These are phyloP conservation scores for Ormosia semicastrata DNA, from an alignment of 306 rosid genomes.

Conservation along the genomic window DNA sequence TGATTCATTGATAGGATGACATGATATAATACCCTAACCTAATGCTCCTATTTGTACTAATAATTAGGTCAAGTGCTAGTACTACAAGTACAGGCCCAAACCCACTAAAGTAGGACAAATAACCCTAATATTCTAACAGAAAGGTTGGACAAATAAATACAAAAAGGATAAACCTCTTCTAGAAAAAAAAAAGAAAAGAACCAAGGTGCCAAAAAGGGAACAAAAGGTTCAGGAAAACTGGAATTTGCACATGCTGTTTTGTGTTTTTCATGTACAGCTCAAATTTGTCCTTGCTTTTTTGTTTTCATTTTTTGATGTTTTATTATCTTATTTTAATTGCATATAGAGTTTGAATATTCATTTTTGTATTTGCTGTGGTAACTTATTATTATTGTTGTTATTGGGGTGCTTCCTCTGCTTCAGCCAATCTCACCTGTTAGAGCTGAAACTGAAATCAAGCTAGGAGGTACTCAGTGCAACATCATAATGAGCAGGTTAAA, in stretches of 20 bases:
- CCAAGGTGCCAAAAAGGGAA: neutral
- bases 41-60: neutral
- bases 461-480: constrained; percentile 93
- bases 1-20: constrained; percentile 12
- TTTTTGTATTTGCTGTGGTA: constrained; percentile 17
- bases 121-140: neutral
- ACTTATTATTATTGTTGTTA: constrained; percentile 20
- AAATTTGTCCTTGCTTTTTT: neutral
- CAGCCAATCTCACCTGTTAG: constrained; percentile 82
- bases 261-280: neutral
- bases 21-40: neutral
- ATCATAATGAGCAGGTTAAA: constrained; percentile 77
- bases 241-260: neutral
- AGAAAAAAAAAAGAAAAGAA: neutral
- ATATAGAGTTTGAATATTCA: neutral
- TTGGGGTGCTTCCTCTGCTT: constrained; percentile 29
- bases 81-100: neutral
- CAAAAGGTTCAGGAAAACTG: neutral
- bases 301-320: neutral
- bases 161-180: neutral
- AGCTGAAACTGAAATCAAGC: constrained; percentile 89
- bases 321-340: constrained; percentile 14
- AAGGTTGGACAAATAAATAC: constrained; percentile 7
- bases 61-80: neutral
- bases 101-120: neutral